Conservation (phyloP, 176 grass and related monocot genomes). For the Coix lacrymajobi region DNA sequence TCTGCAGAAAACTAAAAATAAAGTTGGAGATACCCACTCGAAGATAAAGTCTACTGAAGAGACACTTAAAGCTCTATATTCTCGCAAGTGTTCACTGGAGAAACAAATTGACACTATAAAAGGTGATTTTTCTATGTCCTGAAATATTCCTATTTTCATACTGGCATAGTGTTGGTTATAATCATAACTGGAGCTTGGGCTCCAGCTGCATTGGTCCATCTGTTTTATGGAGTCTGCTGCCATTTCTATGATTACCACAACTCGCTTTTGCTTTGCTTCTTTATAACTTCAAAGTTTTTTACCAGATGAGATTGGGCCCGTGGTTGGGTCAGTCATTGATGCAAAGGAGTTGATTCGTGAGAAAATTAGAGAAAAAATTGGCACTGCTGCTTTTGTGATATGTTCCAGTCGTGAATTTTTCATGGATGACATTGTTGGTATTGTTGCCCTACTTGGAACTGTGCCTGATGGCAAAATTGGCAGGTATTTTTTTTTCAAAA, state of each 20-base stretch:
- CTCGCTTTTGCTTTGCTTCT: background rate
- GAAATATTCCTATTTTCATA: background rate
- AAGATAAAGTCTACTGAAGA: background rate
- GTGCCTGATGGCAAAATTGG: background rate
- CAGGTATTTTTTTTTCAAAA: background rate
- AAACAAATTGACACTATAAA: background rate
- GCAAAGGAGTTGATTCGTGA: constrained; percentile 5
- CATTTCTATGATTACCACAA: background rate
- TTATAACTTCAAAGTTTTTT: background rate
- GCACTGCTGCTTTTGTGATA: constrained; percentile 29
- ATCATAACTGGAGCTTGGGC: background rate
- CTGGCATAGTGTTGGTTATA: background rate
- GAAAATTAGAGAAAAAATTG: constrained; percentile 15
- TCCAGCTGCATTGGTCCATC: background rate
- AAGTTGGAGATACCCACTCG: background rate
- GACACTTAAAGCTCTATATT: background rate
- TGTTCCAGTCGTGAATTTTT: background rate
- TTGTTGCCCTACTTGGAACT: constrained; percentile 40
- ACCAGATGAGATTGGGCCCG: constrained; percentile 19
- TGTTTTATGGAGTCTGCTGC: background rate
- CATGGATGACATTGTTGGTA: constrained; percentile 6
- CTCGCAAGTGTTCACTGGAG: background rate
- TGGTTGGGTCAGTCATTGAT: background rate
- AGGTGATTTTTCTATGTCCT: constrained; percentile 17
- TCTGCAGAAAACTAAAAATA: constrained; percentile 10